phyloP scores from a whole-genome alignment of 495 filamentous ascomycete genomes.

The Penicillium fimorum region DNA sequence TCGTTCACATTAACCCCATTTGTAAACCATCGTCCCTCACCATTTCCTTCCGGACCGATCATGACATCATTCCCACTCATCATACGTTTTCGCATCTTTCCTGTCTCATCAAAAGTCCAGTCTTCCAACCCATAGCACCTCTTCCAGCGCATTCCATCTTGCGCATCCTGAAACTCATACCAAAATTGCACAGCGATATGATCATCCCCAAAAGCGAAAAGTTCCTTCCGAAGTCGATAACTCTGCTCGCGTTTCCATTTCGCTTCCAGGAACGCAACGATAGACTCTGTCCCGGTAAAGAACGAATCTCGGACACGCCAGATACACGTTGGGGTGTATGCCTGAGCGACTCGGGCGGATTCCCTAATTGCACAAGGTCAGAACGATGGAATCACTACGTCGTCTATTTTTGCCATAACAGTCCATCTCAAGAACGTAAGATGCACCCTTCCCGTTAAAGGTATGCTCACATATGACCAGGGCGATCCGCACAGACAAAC shows the following conservation, averaged over 20 bases:
- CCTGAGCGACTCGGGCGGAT: slow-evolving; percentile 60
- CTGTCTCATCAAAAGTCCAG: slow-evolving; percentile 80
- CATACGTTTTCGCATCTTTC: slow-evolving; percentile 80
- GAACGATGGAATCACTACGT: slow-evolving; percentile 18
- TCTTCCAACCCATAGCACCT: slow-evolving; percentile 88
- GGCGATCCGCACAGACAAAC: slow-evolving; percentile 20
- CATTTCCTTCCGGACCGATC: slow-evolving; percentile 51
- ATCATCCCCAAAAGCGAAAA: slow-evolving; percentile 62
- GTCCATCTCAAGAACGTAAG: neutral
- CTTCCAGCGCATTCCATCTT: slow-evolving; percentile 75
- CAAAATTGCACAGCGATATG: slow-evolving; percentile 86
- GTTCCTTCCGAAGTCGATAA: slow-evolving; percentile 81
- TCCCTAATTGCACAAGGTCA: slow-evolving; percentile 46
- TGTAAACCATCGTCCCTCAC: slow-evolving; percentile 56
- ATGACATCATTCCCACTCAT: slow-evolving; percentile 91
- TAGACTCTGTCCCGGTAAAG: slow-evolving; percentile 63
- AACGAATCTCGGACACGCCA: slow-evolving; percentile 82
- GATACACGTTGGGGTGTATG: slow-evolving; percentile 74
- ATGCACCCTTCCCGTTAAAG: neutral
- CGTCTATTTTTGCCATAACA: slow-evolving; percentile 2
- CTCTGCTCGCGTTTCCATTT: slow-evolving; percentile 77
- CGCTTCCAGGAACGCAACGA: slow-evolving; percentile 66
- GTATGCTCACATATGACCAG: slow-evolving; percentile 11
- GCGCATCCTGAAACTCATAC: slow-evolving; percentile 79
- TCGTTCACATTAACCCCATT: slow-evolving; percentile 71